Conservation (phyloP, 1,284 basidiomycete species). For the Marasmius fiardii region DNA sequence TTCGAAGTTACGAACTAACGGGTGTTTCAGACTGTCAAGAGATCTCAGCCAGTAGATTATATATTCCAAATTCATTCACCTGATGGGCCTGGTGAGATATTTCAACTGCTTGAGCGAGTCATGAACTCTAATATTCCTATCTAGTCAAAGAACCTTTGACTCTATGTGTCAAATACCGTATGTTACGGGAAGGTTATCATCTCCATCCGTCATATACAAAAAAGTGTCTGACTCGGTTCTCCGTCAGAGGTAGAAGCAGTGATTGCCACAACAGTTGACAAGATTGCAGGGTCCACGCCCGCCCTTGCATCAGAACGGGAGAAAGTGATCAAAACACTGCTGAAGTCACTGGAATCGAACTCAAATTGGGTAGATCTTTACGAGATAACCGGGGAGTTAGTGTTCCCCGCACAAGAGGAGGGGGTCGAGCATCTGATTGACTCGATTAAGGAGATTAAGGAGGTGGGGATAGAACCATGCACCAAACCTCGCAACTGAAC, state of each 20-base stretch:
- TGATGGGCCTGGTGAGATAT: constrained; percentile 51
- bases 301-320: constrained; percentile 31
- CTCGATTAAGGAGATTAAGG: constrained; percentile 33
- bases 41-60: constrained; percentile 65
- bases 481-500: constrained; percentile 8
- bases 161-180: constrained; percentile 65
- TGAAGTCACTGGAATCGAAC: constrained; percentile 60
- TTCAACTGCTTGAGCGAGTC: neutral
- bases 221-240: constrained; percentile 7
- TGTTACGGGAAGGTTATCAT: constrained; percentile 66
- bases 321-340: constrained; percentile 42
- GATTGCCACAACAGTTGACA: constrained; percentile 47
- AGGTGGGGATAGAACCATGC: constrained; percentile 29
- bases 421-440: constrained; percentile 34
- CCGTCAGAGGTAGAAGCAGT: constrained; percentile 58
- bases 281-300: constrained; percentile 32
- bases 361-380: constrained; percentile 67
- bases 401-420: constrained; percentile 42
- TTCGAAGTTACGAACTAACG: neutral
- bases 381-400: constrained; percentile 62
- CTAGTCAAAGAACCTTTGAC: constrained; percentile 60
- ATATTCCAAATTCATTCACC: constrained; percentile 67
- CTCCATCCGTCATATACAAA: neutral
- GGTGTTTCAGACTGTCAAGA: constrained; percentile 58
- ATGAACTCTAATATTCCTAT: neutral